Evolutionary conservation across 2,329 filamentous ascomycete species (phyloP).

Genomic region (Iodosphaeria phyllophila): DNA sequence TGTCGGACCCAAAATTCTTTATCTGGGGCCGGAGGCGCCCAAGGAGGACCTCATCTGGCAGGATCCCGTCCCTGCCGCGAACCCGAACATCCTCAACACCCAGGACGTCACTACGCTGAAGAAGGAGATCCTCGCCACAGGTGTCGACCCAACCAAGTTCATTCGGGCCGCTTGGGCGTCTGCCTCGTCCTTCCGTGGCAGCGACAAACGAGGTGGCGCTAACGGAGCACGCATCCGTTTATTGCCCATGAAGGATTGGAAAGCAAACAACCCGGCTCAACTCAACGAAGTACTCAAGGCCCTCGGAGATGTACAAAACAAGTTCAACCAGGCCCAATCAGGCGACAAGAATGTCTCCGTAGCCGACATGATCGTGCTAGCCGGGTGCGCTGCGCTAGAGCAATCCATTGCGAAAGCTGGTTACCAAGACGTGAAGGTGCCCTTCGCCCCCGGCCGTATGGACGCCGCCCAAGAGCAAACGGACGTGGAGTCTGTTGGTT

Average conservation of each 20-base stretch:
- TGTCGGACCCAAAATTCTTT: slow-evolving; percentile 51
- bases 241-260: slow-evolving; percentile 52
- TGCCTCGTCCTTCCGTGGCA: slow-evolving; percentile 52
- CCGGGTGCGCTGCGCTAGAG: slow-evolving; percentile 53
- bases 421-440: slow-evolving; percentile 34
- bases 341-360: slow-evolving; percentile 55
- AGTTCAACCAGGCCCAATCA: slow-evolving; percentile 48
- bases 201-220: slow-evolving; percentile 68
- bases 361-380: slow-evolving; percentile 61
- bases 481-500: slow-evolving; percentile 40
- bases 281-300: slow-evolving; percentile 40
- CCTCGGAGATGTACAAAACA: slow-evolving; percentile 45
- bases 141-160: slow-evolving; percentile 40
- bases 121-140: slow-evolving; percentile 43
- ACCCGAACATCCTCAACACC: slow-evolving; percentile 39
- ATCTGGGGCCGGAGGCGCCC: slow-evolving; percentile 57
- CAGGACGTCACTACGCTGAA: slow-evolving; percentile 45
- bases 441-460: slow-evolving; percentile 53
- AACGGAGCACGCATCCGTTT: slow-evolving; percentile 65
- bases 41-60: slow-evolving; percentile 55
- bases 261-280: slow-evolving; percentile 53
- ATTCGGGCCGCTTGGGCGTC: slow-evolving; percentile 50
- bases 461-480: slow-evolving; percentile 59
- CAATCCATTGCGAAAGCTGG: slow-evolving; percentile 38
- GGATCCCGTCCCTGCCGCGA: slow-evolving; percentile 44